Percentiles rank a stretch among this genome's conserved stretches.
These are phyloP conservation scores for Pleurotus tuoliensis DNA, from an alignment of 768 basidiomycete species.

Conservation along the genomic window DNA sequence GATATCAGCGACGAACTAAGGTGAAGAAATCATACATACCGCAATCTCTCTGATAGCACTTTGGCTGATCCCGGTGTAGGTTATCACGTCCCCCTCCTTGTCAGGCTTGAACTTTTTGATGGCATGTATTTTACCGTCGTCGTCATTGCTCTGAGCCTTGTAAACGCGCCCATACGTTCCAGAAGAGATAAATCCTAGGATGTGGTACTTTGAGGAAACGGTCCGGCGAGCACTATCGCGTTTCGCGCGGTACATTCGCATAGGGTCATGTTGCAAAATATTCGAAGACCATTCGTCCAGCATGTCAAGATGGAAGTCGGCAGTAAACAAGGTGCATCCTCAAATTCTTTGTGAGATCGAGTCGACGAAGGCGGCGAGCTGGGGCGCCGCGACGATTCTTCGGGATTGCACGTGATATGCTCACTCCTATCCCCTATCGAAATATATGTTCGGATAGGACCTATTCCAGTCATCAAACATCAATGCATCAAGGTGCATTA, in stretches of 20 bases:
- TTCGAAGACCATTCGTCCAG: conserved; percentile 33
- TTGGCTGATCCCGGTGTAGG: conserved; percentile 97
- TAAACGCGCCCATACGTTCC: conserved; percentile 99
- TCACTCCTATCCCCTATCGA: no score
- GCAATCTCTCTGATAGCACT: conserved; percentile 97
- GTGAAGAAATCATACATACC: conserved; percentile 40
- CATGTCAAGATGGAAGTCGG: conserved; percentile 6
- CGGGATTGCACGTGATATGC: no score
- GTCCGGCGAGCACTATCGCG: conserved; percentile 64
- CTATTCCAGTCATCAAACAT: no score
- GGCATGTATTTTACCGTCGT: conserved; percentile 73
- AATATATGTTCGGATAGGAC: no score
- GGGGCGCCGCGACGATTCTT: no score
- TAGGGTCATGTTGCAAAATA: conserved; percentile 67
- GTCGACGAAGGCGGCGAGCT: no score
- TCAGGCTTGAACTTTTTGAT: conserved; percentile 99
- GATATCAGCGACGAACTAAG: conserved; percentile 13
- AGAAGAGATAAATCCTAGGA: conserved; percentile 96
- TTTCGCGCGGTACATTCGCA: conserved; percentile 80
- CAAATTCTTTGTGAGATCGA: no score
- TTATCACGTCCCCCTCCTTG: conserved; percentile 94
- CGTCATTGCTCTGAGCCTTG: conserved; percentile 81
- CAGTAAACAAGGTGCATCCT: no score
- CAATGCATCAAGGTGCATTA: no score
- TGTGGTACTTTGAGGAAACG: conserved; percentile 81